These are phyloP conservation scores for Cystobasidium ongulense DNA, from an alignment of 768 basidiomycete species.

Conservation along the genomic window DNA sequence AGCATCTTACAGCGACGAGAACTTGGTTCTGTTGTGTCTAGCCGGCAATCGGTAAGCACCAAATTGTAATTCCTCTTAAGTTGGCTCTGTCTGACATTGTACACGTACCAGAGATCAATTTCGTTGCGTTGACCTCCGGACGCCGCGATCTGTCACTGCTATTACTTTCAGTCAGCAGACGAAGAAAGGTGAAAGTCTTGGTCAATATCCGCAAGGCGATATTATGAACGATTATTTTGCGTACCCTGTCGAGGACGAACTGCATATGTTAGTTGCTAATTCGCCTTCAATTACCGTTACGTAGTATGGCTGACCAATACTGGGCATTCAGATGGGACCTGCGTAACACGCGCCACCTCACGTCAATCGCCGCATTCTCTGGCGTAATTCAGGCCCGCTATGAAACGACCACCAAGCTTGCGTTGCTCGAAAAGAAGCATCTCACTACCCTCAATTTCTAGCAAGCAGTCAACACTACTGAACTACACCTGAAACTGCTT, in stretches of 20 bases:
- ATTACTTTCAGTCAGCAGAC: not conserved
- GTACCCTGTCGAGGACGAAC: slow-evolving; percentile 1
- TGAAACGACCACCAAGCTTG: not conserved
- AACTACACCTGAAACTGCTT: no score
- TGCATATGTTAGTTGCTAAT: not conserved
- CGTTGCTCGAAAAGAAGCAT: slow-evolving; percentile 28
- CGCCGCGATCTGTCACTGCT: not conserved
- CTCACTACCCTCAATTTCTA: slow-evolving; percentile 1
- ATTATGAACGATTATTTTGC: slow-evolving; percentile 8
- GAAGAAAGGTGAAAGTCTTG: not conserved
- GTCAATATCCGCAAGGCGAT: slow-evolving; percentile 17
- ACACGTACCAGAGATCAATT: slow-evolving; percentile 7
- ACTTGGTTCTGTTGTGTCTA: not conserved
- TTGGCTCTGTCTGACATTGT: not conserved
- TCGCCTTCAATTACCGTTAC: not conserved
- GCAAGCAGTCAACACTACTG: no score
- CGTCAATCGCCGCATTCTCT: not conserved
- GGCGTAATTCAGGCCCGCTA: slow-evolving; percentile 15
- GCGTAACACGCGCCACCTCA: not conserved
- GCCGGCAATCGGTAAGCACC: not conserved
- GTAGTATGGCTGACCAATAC: not conserved
- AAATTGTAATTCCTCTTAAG: not conserved
- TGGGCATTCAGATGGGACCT: slow-evolving; percentile 12
- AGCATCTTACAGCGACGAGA: not conserved
- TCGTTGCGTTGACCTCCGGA: slow-evolving; percentile 5